A percentile compares a stretch with the other conserved stretches of the same genome.
Conservation (phyloP, 2,329 filamentous ascomycete species). For the Leptographium wingfieldii region DNA sequence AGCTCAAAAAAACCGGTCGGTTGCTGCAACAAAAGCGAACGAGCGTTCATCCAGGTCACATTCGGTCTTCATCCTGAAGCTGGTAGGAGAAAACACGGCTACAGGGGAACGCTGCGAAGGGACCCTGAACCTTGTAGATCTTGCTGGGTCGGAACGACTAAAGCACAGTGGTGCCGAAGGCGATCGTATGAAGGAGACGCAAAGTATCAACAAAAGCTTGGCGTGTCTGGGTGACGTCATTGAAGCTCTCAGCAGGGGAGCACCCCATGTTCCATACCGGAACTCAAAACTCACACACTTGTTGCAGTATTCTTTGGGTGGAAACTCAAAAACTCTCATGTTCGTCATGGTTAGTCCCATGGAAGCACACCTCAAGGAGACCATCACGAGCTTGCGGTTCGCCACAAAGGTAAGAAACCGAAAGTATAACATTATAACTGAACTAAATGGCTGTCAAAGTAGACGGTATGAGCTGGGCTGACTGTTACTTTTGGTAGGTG, state of each 20-base stretch:
- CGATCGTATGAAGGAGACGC: constrained; percentile 81
- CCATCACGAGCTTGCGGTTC: constrained; percentile 87
- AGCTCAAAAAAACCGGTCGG: constrained; percentile 76
- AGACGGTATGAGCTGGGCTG: not conserved
- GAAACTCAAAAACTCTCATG: constrained; percentile 97
- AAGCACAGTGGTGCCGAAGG: constrained; percentile 80
- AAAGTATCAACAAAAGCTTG: constrained; percentile 93
- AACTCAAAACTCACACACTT: constrained; percentile 97
- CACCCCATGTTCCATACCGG: constrained; percentile 78
- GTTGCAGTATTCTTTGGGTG: constrained; percentile 85
- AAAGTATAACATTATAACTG: not conserved
- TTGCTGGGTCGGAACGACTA: constrained; percentile 84
- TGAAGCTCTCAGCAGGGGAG: constrained; percentile 74
- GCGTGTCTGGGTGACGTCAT: constrained; percentile 92
- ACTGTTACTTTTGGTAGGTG: constrained; percentile 32
- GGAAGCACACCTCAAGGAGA: constrained; percentile 83
- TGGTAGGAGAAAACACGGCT: constrained; percentile 54
- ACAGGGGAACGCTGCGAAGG: constrained; percentile 82
- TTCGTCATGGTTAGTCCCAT: constrained; percentile 96
- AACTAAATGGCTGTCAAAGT: not conserved
- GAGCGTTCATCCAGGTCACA: constrained; percentile 89
- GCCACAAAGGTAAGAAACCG: constrained; percentile 64
- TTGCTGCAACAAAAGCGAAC: constrained; percentile 95
- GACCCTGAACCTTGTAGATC: constrained; percentile 87
- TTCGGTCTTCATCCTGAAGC: constrained; percentile 88